Evolutionary conservation across 306 rosid genomes (phyloP).

Genomic region (Argentina anserina): DNA sequence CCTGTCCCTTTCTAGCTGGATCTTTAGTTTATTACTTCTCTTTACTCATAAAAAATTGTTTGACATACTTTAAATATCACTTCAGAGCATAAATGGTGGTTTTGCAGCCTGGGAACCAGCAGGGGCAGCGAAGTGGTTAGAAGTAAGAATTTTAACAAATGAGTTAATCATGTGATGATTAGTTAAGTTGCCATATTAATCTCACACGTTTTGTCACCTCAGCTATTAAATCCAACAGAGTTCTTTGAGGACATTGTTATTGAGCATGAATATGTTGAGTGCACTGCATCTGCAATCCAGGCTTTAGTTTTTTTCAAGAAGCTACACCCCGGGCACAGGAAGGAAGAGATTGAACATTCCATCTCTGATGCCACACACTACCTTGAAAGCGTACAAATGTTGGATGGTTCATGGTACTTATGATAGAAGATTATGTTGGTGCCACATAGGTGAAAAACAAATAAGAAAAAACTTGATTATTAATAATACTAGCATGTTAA

Average conservation of each 20-base stretch:
- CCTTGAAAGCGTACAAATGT: background rate
- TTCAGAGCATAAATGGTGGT: constrained; percentile 68
- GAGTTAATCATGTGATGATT: background rate
- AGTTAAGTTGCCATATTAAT: background rate
- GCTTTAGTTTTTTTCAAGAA: background rate
- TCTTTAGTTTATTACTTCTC: background rate
- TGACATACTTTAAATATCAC: background rate
- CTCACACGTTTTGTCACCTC: background rate
- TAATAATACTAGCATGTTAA: background rate
- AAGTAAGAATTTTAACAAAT: constrained; percentile 36
- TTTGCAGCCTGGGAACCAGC: constrained; percentile 66
- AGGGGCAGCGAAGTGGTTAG: constrained; percentile 56
- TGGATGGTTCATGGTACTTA: constrained; percentile 13
- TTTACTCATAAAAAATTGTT: background rate
- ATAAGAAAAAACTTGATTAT: background rate
- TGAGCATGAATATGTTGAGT: constrained; percentile 16
- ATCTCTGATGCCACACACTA: background rate
- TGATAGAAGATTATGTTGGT: background rate
- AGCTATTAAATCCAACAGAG: constrained; percentile 9
- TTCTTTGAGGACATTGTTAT: background rate
- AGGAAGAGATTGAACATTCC: constrained; percentile 1
- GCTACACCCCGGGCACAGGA: constrained; percentile 6
- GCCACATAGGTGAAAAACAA: too few relatives aligned
- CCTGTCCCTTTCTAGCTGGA: too few relatives aligned
- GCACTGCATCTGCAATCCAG: constrained; percentile 7